A percentile compares a stretch with the other conserved stretches of the same genome.
phyloP scores from a whole-genome alignment of 495 filamentous ascomycete species.

The Penicillium arizonense region DNA sequence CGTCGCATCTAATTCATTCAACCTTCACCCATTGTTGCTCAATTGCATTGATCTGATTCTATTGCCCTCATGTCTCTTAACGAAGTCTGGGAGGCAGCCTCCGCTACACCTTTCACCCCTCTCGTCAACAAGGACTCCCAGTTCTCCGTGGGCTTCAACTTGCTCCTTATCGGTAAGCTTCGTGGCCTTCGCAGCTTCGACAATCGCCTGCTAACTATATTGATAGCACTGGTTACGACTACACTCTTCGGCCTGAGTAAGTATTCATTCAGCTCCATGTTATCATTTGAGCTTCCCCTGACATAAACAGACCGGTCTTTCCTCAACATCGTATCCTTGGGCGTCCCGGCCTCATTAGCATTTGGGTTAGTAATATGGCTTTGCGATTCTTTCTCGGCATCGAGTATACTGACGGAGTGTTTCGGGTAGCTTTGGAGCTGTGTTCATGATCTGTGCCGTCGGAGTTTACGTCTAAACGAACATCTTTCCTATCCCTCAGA shows the following conservation, averaged over 20 bases:
- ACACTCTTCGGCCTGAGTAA: constrained; percentile 81
- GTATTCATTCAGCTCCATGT: constrained; percentile 26
- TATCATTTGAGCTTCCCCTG: constrained; percentile 3
- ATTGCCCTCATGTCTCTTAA: constrained; percentile 62
- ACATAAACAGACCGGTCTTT: constrained; percentile 75
- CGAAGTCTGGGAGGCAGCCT: constrained; percentile 86
- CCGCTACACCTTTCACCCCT: constrained; percentile 78
- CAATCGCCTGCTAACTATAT: constrained; percentile 15
- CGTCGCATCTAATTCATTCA: background rate
- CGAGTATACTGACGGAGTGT: constrained; percentile 3
- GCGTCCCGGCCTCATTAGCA: constrained; percentile 81
- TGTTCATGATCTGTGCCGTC: constrained; percentile 97
- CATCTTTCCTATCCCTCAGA: constrained; percentile 35
- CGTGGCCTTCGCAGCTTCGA: constrained; percentile 2
- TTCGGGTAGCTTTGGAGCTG: constrained; percentile 75
- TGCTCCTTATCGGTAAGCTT: constrained; percentile 65
- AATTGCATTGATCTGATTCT: constrained; percentile 1
- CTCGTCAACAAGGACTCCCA: constrained; percentile 79
- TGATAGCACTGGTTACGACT: constrained; percentile 56
- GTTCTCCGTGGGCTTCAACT: constrained; percentile 75
- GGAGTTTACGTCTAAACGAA: constrained; percentile 90
- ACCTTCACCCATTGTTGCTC: background rate
- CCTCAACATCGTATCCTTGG: constrained; percentile 70
- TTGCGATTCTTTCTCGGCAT: background rate
- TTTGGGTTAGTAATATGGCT: constrained; percentile 69